A percentile compares a stretch with the other conserved stretches of the same genome.
Conservation (phyloP, 2,329 filamentous ascomycete species). For the Aspergillus ochraceoroseus region DNA sequence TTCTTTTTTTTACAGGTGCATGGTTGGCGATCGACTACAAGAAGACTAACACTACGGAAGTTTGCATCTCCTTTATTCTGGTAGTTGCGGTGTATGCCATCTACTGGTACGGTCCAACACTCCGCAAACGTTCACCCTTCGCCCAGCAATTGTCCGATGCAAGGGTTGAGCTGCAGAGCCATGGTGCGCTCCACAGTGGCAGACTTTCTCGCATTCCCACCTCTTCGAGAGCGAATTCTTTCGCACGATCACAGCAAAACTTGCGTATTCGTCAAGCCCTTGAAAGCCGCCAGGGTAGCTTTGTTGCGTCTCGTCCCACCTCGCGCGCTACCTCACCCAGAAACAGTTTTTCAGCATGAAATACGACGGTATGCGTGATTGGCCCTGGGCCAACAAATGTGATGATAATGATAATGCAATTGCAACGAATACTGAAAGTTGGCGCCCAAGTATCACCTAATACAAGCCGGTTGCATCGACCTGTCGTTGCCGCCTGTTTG, state of each 20-base stretch:
- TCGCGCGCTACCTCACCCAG: conserved; percentile 31
- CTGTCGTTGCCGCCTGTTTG: neutral
- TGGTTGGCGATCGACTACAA: no score
- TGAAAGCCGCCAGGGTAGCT: conserved; percentile 35
- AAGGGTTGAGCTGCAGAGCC: conserved; percentile 30
- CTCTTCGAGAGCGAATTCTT: conserved; percentile 36
- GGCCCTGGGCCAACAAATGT: neutral
- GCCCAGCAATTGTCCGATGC: conserved; percentile 57
- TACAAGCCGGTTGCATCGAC: neutral
- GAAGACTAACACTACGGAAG: conserved; percentile 18
- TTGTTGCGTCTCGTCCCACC: conserved; percentile 31
- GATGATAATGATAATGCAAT: conserved; percentile 6
- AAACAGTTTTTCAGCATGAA: conserved; percentile 22
- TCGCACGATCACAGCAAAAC: conserved; percentile 39
- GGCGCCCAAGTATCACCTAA: neutral
- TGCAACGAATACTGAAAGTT: conserved; percentile 7
- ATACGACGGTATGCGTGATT: neutral
- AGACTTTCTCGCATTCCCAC: conserved; percentile 34
- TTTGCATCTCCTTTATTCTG: conserved; percentile 57
- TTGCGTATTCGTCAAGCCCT: conserved; percentile 34
- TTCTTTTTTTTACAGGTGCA: neutral
- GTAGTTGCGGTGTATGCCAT: conserved; percentile 62
- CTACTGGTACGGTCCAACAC: conserved; percentile 58
- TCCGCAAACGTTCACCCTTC: conserved; percentile 60
- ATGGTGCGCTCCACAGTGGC: conserved; percentile 21